A percentile compares a stretch with the other conserved stretches of the same genome.
phyloP scores from a whole-genome alignment of 2,329 filamentous ascomycete genomes.

The Calonectria hongkongensis region DNA sequence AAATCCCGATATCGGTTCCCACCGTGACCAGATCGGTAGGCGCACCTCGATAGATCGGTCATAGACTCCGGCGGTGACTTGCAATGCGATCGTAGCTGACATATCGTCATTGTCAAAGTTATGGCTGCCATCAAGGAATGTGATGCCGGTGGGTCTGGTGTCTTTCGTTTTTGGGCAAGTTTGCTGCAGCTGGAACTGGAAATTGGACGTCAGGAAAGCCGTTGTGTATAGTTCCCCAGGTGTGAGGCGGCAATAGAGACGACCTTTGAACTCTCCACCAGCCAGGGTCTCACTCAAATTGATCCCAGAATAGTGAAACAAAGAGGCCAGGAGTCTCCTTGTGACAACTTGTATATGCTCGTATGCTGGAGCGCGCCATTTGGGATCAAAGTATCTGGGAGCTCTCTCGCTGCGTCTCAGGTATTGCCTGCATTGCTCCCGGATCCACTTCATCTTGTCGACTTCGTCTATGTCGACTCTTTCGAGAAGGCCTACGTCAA shows the following conservation, averaged over 20 bases:
- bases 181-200: not conserved
- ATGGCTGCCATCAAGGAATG: not conserved
- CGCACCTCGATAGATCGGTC: slow-evolving; percentile 11
- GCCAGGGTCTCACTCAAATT: not conserved
- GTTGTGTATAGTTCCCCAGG: not conserved
- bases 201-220: not conserved
- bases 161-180: not conserved
- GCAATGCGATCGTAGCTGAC: not conserved
- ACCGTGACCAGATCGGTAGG: not conserved
- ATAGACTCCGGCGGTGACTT: not conserved
- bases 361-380: not conserved
- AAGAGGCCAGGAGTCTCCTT: not conserved
- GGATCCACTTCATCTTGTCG: not conserved
- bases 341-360: not conserved
- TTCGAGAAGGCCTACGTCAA: not conserved
- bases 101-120: not conserved
- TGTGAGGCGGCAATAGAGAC: not conserved
- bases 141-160: not conserved
- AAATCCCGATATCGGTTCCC: slow-evolving; percentile 13
- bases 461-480: slow-evolving; percentile 1
- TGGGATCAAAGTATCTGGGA: not conserved
- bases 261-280: not conserved
- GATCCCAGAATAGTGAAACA: not conserved
- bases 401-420: not conserved
- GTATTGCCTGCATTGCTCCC: not conserved